These are phyloP conservation scores for Puccinia brachypodii DNA, from an alignment of 1,284 basidiomycete genomes.

Conservation along the genomic window DNA sequence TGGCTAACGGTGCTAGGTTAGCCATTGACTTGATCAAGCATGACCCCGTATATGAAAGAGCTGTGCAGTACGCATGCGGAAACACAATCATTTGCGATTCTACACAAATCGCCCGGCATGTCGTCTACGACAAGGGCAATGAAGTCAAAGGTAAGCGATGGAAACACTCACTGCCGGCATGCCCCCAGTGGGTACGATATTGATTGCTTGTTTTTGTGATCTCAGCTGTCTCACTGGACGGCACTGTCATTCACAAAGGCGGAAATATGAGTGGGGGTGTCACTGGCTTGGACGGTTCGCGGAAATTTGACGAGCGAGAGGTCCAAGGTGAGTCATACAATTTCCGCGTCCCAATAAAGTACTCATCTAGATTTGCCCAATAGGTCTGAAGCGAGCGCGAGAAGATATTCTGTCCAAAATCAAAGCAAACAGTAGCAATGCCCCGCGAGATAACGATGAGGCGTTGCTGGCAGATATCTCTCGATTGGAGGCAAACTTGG, in stretches of 20 bases:
- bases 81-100: conserved; percentile 92
- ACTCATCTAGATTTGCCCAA: not conserved
- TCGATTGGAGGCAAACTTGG: conserved; percentile 72
- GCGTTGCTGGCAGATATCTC: conserved; percentile 76
- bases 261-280: conserved; percentile 95
- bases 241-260: conserved; percentile 95
- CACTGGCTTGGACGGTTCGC: conserved; percentile 68
- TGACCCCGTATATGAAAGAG: conserved; percentile 80
- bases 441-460: conserved; percentile 76
- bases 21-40: conserved; percentile 93
- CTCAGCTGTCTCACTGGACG: conserved; percentile 90
- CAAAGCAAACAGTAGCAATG: conserved; percentile 75
- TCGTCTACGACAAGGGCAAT: conserved; percentile 89
- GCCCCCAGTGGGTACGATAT: not conserved
- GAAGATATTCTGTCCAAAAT: conserved; percentile 78
- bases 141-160: conserved; percentile 80
- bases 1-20: conserved; percentile 84
- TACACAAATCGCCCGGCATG: conserved; percentile 83
- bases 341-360: not conserved
- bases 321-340: conserved; percentile 63
- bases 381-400: conserved; percentile 62
- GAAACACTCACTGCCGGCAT: not conserved
- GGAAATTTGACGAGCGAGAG: conserved; percentile 92
- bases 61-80: conserved; percentile 94
- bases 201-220: not conserved